Evolutionary conservation across 495 filamentous ascomycete species (phyloP).

Genomic region (Chaetomidium leptoderma): DNA sequence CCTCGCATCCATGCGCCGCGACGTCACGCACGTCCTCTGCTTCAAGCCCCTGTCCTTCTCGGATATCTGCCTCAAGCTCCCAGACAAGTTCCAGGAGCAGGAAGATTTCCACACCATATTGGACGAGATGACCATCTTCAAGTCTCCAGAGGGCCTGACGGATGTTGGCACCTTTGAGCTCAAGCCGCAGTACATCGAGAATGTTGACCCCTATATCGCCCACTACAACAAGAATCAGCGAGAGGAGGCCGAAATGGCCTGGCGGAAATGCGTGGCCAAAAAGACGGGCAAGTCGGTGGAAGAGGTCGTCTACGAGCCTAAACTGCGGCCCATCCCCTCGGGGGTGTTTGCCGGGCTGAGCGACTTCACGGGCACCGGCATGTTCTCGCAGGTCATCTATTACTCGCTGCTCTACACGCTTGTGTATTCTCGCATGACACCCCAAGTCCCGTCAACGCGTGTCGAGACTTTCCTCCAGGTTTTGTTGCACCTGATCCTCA

Average conservation of each 20-base stretch:
- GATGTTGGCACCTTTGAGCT: constrained; percentile 93
- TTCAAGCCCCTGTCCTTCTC: constrained; percentile 95
- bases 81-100: constrained; percentile 79
- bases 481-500: constrained; percentile 76
- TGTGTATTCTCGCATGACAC: constrained; percentile 58
- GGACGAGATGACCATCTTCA: constrained; percentile 85
- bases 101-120: constrained; percentile 76
- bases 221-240: constrained; percentile 96
- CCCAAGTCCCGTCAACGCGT: constrained; percentile 69
- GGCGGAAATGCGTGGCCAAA: constrained; percentile 79
- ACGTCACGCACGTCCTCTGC: constrained; percentile 90
- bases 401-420: constrained; percentile 78
- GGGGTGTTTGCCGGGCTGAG: constrained; percentile 73
- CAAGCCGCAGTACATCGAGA: constrained; percentile 73
- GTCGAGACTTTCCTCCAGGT: constrained; percentile 90
- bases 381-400: constrained; percentile 89
- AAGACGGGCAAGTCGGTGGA: constrained; percentile 72
- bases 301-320: constrained; percentile 93
- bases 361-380: constrained; percentile 69
- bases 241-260: constrained; percentile 88
- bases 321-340: constrained; percentile 67
- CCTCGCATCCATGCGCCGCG: constrained; percentile 69
- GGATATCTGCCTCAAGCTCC: constrained; percentile 72
- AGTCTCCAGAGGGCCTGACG: constrained; percentile 80
- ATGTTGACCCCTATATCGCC: constrained; percentile 90